Conservation (phyloP, 495 filamentous ascomycete genomes). For the Trichocladium uniseriatum region DNA sequence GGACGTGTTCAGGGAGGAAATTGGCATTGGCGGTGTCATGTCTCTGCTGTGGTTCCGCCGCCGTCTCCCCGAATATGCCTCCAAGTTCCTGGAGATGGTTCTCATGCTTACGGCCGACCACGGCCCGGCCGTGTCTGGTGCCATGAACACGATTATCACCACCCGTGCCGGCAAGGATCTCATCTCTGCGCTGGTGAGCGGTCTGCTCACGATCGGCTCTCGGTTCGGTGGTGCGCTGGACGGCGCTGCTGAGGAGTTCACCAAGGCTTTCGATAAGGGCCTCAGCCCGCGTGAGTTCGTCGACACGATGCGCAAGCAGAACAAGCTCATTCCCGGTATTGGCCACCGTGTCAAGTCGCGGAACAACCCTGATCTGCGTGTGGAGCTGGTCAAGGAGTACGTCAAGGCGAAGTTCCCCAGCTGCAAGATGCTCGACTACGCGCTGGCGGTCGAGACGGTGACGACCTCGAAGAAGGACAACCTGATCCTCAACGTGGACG, state of each 20-base stretch:
- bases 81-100: slow-evolving; percentile 99
- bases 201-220: slow-evolving; percentile 96
- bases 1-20: slow-evolving; percentile 97
- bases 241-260: slow-evolving; percentile 96
- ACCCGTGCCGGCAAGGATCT: slow-evolving; percentile 98
- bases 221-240: slow-evolving; percentile 98
- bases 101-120: slow-evolving; percentile 99
- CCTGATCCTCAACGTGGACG: slow-evolving; percentile 98
- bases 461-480: slow-evolving; percentile 99
- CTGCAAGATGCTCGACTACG: slow-evolving; percentile 96
- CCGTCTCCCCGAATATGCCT: slow-evolving; percentile 88
- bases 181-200: slow-evolving; percentile 86
- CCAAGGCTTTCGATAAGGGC: slow-evolving; percentile 94
- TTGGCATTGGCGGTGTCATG: slow-evolving; percentile 99
- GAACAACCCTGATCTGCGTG: slow-evolving; percentile 98
- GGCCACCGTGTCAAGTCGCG: slow-evolving; percentile 98
- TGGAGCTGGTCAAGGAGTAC: slow-evolving; percentile 98
- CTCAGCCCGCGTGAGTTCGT: slow-evolving; percentile 98
- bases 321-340: slow-evolving; percentile 99
- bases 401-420: slow-evolving; percentile 94
- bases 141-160: slow-evolving; percentile 99
- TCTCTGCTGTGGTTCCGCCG: slow-evolving; percentile 99
- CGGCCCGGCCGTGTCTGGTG: slow-evolving; percentile 96
- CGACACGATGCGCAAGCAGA: slow-evolving; percentile 96
- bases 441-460: slow-evolving; percentile 93